Evolutionary conservation across 768 basidiomycete species (phyloP), one percentile per base, ranked within the genome.

Genomic region (Phylloporus arenicola): DNA sequence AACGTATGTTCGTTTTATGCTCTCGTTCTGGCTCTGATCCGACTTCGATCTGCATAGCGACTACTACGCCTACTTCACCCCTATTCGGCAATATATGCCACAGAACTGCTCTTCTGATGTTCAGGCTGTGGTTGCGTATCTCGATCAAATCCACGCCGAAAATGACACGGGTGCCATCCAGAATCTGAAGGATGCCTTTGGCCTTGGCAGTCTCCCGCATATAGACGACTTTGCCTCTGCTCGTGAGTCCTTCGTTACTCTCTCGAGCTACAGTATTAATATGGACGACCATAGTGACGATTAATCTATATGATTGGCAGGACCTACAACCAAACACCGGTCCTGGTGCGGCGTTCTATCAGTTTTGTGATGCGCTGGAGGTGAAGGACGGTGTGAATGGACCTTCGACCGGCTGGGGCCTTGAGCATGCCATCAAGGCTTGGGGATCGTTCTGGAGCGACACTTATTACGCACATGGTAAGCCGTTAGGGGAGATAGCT

Each of bases 31-130:
- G 3, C n/a, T 48, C 39, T 46, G 34, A 47, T 37, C 24, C n/a
- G 16, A 13, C 7, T 16, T n/a, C 14, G 29, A 56, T 53, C 9
- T 42, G n/a, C 20, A 9, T 29, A 64, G 62, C 13, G 51, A 64
- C n/a, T 61, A 49, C 39, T 57, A 58, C 22, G 72, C 71, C 54
- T 89, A 87, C 59, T 87, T 84, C 63, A 84, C 86, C 52, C 85
- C 85, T 12, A 78, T 85, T 56, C 79, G 79, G 14, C 71, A 78
- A 56, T 69, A 79, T 58, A 87, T 86, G 83, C 81, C 85, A 2
- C 55, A 56, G 54, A 88, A 89, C 64, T 89, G 87, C 67, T 86
- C 84, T 8, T 76, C 83, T 0, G 87, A 89, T 58, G 75, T 87
- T 27, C 69, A 84, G 62, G 76, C 75, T 5, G 84, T 83, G 14